These are phyloP conservation scores for Sporothrix luriei DNA, from an alignment of 2,329 filamentous ascomycete genomes.

Conservation along the genomic window DNA sequence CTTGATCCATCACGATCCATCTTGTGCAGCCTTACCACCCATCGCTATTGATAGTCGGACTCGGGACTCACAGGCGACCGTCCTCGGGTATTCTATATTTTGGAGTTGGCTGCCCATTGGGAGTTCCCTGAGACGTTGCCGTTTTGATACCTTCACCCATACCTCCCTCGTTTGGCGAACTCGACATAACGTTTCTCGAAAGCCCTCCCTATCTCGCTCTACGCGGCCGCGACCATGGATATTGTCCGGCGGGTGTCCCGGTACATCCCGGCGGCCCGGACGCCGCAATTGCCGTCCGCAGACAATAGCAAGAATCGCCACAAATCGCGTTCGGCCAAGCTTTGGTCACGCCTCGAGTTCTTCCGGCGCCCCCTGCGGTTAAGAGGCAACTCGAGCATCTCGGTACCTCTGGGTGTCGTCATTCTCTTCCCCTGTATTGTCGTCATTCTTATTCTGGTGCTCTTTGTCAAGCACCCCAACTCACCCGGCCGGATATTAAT, in stretches of 20 bases:
- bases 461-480: constrained; percentile 86
- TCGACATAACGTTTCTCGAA: background rate
- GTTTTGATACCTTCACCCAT: background rate
- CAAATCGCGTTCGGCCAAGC: constrained; percentile 44
- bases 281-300: constrained; percentile 52
- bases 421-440: constrained; percentile 91
- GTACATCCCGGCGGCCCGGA: constrained; percentile 50
- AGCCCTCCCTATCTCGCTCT: background rate
- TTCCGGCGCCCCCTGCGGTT: constrained; percentile 84
- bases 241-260: constrained; percentile 59
- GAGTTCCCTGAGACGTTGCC: background rate
- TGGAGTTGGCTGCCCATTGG: constrained; percentile 8
- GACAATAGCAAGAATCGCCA: constrained; percentile 56
- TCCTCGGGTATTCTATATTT: background rate
- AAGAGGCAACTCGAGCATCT: constrained; percentile 88
- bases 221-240: constrained; percentile 53
- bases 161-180: background rate
- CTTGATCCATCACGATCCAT: background rate
- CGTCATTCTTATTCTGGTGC: constrained; percentile 83
- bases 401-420: constrained; percentile 88
- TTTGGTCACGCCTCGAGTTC: constrained; percentile 68
- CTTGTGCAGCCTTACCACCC: background rate
- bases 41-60: background rate
- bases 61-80: constrained; percentile 7
- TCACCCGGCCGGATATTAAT: constrained; percentile 81